A percentile compares a stretch with the other conserved stretches of the same genome.
Evolutionary conservation across 257 asterid species (phyloP).

Genomic region (Craterostigma plantagineum): DNA sequence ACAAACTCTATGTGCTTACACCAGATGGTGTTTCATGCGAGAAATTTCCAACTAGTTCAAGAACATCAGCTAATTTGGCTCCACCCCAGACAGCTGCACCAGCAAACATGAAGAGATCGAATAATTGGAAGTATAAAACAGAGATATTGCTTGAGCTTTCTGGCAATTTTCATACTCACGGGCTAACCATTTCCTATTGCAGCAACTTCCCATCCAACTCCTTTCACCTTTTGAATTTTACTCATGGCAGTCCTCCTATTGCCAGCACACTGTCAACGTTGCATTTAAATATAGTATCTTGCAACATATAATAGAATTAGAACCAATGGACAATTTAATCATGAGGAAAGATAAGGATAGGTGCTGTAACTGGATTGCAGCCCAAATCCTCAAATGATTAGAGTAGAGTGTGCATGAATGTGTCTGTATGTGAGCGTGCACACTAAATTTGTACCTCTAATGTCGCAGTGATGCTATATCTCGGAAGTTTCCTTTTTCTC

Average conservation of each 20-base stretch:
- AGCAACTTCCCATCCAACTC: slow-evolving; percentile 94
- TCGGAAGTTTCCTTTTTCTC: neutral
- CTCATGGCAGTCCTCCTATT: slow-evolving; percentile 99
- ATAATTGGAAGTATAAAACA: neutral
- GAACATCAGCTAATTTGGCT: slow-evolving; percentile 86
- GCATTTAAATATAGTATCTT: slow-evolving; percentile 5
- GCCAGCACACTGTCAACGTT: slow-evolving; percentile 74
- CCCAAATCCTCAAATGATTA: neutral
- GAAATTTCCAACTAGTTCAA: slow-evolving; percentile 59
- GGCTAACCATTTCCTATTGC: slow-evolving; percentile 75
- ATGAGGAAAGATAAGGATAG: neutral
- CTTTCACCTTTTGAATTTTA: slow-evolving; percentile 54
- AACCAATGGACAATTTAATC: slow-evolving; percentile 1
- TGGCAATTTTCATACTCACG: neutral
- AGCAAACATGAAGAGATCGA: neutral
- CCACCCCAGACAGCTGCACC: slow-evolving; percentile 88
- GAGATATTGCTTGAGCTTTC: neutral
- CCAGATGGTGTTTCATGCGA: slow-evolving; percentile 41
- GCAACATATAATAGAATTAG: neutral
- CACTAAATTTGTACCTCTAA: neutral
- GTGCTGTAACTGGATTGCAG: neutral
- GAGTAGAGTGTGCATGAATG: neutral
- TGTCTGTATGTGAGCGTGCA: no score
- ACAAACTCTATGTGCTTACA: no score
- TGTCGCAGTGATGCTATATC: neutral